phyloP scores from a whole-genome alignment of 345 rosid genomes.

The Sonneratia caseolaris region DNA sequence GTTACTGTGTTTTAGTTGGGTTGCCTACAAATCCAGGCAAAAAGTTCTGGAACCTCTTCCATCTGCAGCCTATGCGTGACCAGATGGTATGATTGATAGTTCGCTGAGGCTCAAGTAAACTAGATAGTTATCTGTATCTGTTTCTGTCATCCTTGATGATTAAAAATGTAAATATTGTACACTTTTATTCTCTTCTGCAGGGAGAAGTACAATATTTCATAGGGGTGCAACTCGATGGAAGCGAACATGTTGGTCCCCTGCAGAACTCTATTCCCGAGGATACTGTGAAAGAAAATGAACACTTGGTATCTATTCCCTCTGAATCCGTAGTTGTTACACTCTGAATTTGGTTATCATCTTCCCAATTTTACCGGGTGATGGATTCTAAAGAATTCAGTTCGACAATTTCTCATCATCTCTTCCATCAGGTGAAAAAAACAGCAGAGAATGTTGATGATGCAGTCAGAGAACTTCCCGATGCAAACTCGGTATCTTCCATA shows the following conservation, averaged over 20 bases:
- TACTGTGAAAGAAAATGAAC: constrained; percentile 58
- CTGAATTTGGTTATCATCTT: not conserved
- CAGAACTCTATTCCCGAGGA: constrained; percentile 52
- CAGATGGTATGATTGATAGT: constrained; percentile 51
- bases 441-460: constrained; percentile 90
- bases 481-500: constrained; percentile 53
- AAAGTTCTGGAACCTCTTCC: constrained; percentile 97
- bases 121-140: no score
- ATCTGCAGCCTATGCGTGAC: constrained; percentile 99
- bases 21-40: constrained; percentile 41
- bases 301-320: constrained; percentile 33
- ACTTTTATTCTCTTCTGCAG: constrained; percentile 11
- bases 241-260: constrained; percentile 82
- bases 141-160: not conserved
- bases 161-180: constrained; percentile 1
- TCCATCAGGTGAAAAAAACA: constrained; percentile 63
- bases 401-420: constrained; percentile 6
- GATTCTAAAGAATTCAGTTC: not conserved
- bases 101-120: not conserved
- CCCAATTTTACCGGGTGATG: not conserved
- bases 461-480: constrained; percentile 89
- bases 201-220: constrained; percentile 98
- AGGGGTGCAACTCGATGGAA: constrained; percentile 93
- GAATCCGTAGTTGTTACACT: not conserved
- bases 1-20: not conserved